Evolutionary conservation across 1,284 basidiomycete genomes (phyloP).

Genomic region (Entoloma clypeatum): DNA sequence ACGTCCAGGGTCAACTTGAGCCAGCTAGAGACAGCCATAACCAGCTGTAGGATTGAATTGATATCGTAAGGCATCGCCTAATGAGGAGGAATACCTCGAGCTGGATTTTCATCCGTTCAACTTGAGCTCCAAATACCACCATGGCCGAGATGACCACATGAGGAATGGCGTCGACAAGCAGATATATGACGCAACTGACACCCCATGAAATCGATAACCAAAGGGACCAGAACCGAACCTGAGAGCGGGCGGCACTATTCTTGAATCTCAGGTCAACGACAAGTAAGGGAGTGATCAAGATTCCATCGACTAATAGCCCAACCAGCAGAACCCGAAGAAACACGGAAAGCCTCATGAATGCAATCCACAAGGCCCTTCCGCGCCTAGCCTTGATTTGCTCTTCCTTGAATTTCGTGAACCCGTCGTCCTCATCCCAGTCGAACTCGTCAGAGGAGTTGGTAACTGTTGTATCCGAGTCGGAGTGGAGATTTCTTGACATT

Average conservation of each 20-base stretch:
- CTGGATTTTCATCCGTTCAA: conserved; percentile 60
- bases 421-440: conserved; percentile 66
- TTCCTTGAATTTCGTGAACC: conserved; percentile 21
- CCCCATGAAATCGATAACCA: conserved; percentile 72
- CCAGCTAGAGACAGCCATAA: conserved; percentile 68
- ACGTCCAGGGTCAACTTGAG: conserved; percentile 64
- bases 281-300: conserved; percentile 66
- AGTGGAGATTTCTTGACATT: too few relatives aligned
- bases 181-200: conserved; percentile 54
- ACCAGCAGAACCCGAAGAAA: conserved; percentile 54
- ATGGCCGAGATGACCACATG: conserved; percentile 52
- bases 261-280: conserved; percentile 63
- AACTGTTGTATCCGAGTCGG: conserved; percentile 52
- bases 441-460: conserved; percentile 69
- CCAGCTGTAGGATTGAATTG: conserved; percentile 40
- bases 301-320: conserved; percentile 52
- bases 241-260: conserved; percentile 41
- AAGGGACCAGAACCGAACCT: conserved; percentile 67
- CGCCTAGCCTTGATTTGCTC: conserved; percentile 42
- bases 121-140: conserved; percentile 54
- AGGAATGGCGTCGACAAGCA: conserved; percentile 63
- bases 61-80: neutral
- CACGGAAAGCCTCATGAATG: conserved; percentile 65
- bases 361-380: conserved; percentile 54
- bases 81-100: conserved; percentile 48